Evolutionary conservation across 2,329 filamentous ascomycete genomes (phyloP).

Genomic region (Aureobasidium pullulans): DNA sequence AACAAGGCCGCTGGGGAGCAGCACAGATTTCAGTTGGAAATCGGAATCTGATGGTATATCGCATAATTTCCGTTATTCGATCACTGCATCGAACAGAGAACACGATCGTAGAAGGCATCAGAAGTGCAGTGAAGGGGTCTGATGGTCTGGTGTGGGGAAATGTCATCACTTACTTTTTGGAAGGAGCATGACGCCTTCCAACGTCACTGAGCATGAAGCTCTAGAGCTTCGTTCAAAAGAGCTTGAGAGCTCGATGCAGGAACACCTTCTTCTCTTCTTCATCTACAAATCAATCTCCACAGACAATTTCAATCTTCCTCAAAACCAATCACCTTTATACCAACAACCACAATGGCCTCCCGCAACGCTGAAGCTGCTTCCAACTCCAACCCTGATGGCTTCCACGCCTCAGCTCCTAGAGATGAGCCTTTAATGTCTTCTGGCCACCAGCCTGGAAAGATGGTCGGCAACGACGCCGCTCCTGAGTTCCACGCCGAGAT

Average conservation of each 20-base stretch:
- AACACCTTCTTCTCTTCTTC: neutral
- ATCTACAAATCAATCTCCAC: neutral
- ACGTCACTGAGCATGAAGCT: neutral
- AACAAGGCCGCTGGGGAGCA: neutral
- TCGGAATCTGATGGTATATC: neutral
- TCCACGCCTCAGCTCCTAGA: slow-evolving; percentile 7
- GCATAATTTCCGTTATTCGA: neutral
- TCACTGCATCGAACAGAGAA: neutral
- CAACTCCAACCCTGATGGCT: slow-evolving; percentile 7
- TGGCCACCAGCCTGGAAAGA: slow-evolving; percentile 19
- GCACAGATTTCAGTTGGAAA: neutral
- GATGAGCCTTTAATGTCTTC: neutral
- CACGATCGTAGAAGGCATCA: neutral
- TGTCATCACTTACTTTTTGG: neutral
- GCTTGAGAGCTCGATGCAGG: neutral
- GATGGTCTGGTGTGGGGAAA: neutral
- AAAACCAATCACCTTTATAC: neutral
- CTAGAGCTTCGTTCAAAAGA: neutral
- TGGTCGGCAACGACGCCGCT: slow-evolving; percentile 50
- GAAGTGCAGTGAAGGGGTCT: neutral
- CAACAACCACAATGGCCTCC: slow-evolving; percentile 3
- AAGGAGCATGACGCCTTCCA: neutral
- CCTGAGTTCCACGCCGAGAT: slow-evolving; percentile 59
- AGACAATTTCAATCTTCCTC: neutral
- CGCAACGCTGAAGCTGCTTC: neutral